These are phyloP conservation scores for Purpureocillium takamizusanense DNA, from an alignment of 2,329 filamentous ascomycete genomes.

Conservation along the genomic window DNA sequence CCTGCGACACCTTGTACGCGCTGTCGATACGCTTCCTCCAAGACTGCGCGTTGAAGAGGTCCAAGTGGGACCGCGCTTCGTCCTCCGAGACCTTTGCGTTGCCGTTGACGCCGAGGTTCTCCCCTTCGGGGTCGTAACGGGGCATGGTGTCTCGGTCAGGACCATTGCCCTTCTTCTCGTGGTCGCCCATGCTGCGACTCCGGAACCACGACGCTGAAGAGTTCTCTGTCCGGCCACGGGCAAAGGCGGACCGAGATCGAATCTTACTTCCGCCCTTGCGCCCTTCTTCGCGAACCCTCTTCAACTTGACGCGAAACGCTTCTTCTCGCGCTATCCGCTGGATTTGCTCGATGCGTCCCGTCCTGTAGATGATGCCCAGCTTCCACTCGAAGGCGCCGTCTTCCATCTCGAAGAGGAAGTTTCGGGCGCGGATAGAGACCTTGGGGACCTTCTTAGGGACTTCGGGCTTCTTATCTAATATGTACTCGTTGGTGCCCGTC, in stretches of 20 bases:
- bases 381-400: conserved; percentile 98
- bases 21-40: conserved; percentile 90
- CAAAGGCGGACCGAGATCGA: conserved; percentile 45
- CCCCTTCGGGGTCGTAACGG: conserved; percentile 73
- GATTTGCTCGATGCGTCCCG: conserved; percentile 79
- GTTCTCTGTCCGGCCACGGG: conserved; percentile 22
- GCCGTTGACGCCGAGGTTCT: conserved; percentile 55
- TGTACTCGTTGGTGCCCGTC: conserved; percentile 80
- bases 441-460: conserved; percentile 80
- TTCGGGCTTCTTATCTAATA: conserved; percentile 77
- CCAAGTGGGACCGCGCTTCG: conserved; percentile 66
- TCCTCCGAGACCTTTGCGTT: conserved; percentile 63
- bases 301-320: conserved; percentile 79
- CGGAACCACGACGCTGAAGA: conserved; percentile 29
- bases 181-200: conserved; percentile 47
- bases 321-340: conserved; percentile 85
- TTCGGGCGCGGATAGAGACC: conserved; percentile 71
- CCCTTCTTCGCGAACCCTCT: conserved; percentile 70
- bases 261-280: conserved; percentile 43
- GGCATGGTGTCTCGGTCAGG: conserved; percentile 35
- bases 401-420: conserved; percentile 84
- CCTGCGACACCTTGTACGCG: conserved; percentile 58
- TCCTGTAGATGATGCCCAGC: conserved; percentile 84
- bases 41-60: conserved; percentile 75
- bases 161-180: conserved; percentile 18